phyloP scores from a whole-genome alignment of 176 grass and related monocot genomes.

The Oryza glumipatula region DNA sequence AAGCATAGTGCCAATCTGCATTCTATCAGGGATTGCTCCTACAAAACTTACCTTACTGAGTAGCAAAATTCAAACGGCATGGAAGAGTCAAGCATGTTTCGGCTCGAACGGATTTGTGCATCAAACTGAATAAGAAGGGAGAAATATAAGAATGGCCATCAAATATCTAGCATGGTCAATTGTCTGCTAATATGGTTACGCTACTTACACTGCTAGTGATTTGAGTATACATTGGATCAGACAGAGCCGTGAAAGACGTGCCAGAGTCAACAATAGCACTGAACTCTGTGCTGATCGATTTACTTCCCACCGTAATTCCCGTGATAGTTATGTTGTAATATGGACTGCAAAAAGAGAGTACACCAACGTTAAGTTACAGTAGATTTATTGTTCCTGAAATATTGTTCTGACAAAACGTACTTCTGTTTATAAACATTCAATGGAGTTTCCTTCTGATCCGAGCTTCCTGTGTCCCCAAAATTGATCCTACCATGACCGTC shows the following conservation, averaged over 20 bases:
- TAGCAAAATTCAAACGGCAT: constrained; percentile 90
- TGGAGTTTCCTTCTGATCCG: constrained; percentile 79
- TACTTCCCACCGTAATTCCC: constrained; percentile 49
- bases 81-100: constrained; percentile 4
- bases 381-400: not conserved
- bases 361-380: not conserved
- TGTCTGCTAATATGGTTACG: not conserved
- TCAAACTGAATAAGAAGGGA: constrained; percentile 62
- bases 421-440: constrained; percentile 54
- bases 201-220: constrained; percentile 73
- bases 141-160: constrained; percentile 1
- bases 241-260: constrained; percentile 81
- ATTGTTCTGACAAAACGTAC: constrained; percentile 46
- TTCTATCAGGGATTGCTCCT: not conserved
- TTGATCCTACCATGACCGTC: constrained; percentile 79
- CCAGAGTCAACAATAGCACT: constrained; percentile 80
- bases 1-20: not conserved
- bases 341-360: constrained; percentile 51
- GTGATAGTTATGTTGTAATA: constrained; percentile 81
- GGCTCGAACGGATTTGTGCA: constrained; percentile 57
- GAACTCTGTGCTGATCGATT: constrained; percentile 46
- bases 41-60: constrained; percentile 57
- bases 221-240: constrained; percentile 77
- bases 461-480: constrained; percentile 91
- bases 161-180: constrained; percentile 4